These are phyloP conservation scores for Kitagawia praeruptora DNA, from an alignment of 129 eudicot species.

Conservation along the genomic window DNA sequence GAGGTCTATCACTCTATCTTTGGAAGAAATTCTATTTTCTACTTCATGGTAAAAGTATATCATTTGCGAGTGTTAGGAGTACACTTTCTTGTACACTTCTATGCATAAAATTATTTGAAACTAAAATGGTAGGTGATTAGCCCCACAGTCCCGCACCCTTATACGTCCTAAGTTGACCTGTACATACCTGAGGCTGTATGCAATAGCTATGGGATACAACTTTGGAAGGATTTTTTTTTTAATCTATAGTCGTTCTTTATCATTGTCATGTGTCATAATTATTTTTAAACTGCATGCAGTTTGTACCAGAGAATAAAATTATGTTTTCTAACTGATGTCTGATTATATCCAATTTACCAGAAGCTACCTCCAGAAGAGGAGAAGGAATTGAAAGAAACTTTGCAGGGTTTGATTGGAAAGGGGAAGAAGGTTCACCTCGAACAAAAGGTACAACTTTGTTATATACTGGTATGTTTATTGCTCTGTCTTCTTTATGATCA, in stretches of 20 bases:
- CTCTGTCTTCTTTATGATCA: neutral
- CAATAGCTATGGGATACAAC: neutral
- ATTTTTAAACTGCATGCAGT: neutral
- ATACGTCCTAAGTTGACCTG: neutral
- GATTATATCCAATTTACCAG: constrained; percentile 23
- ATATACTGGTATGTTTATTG: neutral
- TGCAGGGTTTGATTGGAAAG: constrained; percentile 69
- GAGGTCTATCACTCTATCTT: neutral
- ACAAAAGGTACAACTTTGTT: constrained; percentile 54
- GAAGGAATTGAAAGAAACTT: constrained; percentile 72
- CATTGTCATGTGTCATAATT: neutral
- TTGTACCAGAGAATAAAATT: neutral
- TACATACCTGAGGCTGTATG: neutral
- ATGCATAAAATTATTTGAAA: too few relatives aligned
- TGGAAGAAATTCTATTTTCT: neutral
- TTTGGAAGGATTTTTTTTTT: neutral
- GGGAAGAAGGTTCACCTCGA: constrained; percentile 74
- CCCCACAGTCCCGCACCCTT: neutral
- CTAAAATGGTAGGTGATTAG: neutral
- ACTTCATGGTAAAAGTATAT: neutral
- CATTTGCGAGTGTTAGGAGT: neutral
- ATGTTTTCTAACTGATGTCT: neutral
- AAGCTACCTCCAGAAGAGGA: constrained; percentile 81
- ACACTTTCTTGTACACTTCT: neutral
- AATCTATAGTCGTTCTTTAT: neutral